A percentile compares a stretch with the other conserved stretches of the same genome.
phyloP scores from a whole-genome alignment of 768 basidiomycete genomes.

The Pholiota microspora region DNA sequence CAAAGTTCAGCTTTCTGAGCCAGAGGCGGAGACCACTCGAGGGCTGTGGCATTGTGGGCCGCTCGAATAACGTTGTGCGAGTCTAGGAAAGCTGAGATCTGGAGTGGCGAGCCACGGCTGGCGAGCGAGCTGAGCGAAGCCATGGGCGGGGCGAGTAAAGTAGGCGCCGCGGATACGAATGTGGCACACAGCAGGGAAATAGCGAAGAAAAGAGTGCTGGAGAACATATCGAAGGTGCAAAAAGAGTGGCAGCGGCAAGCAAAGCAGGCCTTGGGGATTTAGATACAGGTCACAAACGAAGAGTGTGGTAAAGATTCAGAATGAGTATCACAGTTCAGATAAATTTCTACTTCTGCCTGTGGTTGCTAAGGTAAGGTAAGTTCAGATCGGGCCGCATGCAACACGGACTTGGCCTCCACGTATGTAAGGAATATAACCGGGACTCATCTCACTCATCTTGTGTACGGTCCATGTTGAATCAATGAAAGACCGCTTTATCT shows the following conservation, averaged over 20 bases:
- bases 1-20: constrained; percentile 47
- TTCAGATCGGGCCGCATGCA: not conserved
- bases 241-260: constrained; percentile 37
- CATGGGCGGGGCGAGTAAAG: constrained; percentile 5
- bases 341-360: constrained; percentile 7
- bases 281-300: constrained; percentile 8
- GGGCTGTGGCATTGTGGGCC: constrained; percentile 35
- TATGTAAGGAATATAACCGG: not conserved
- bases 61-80: constrained; percentile 50
- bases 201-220: constrained; percentile 25
- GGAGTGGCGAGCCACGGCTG: constrained; percentile 22
- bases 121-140: constrained; percentile 14
- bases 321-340: not conserved
- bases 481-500: not conserved
- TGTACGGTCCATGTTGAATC: not conserved
- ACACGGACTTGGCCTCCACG: not conserved
- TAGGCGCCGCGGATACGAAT: constrained; percentile 17
- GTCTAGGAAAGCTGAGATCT: constrained; percentile 35
- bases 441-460: not conserved
- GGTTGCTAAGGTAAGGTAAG: constrained; percentile 2
- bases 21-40: constrained; percentile 48
- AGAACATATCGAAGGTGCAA: constrained; percentile 26
- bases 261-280: constrained; percentile 22
- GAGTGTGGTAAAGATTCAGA: constrained; percentile 11
- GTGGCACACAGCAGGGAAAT: constrained; percentile 20